Evolutionary conservation across 768 basidiomycete genomes (phyloP), one percentile per base, ranked within the genome.

Genomic region (Mycena metata): DNA sequence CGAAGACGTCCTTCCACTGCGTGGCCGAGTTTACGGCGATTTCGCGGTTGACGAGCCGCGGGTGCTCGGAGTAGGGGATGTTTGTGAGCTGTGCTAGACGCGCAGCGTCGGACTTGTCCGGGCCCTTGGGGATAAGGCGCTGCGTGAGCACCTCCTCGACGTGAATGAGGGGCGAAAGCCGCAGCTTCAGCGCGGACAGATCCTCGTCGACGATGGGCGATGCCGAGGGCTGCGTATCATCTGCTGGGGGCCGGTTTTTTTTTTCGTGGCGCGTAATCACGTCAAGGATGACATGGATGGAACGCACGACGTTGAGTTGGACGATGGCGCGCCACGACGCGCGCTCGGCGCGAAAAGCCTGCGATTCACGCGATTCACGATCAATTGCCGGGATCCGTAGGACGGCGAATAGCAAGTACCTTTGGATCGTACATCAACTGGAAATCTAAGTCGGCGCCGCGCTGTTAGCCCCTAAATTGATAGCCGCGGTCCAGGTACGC

Each of bases 241-340:
- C 54, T 52, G 73, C 69, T 43, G 47, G 39, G 24, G 58, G 23
- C 26, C 46, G 68, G 35, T 51, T 67, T 50, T 56, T 61, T 33
- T 56, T 61, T 33, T 80, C 77, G 15, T 77, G 77, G 42, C 78
- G 78, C 23, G 79, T 75, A 67, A 91, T 83, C 17, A 86, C 83
- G 58, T 90, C 86, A 60, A 90, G 82, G 72, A 92, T 90, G 51
- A 86, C 82, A 41, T 86, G 88, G 46, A 92, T 81, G 19, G 90
- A 91, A 41, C 88, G 89, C 43, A 91, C 90, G 49, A 92, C 80
- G 76, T 92, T 92, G 69, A 92, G 85, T 64, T 91, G 90, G 57
- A 92, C 88, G 67, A 92, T 86, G 47, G 85, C 82, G 66, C 88
- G 81, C 91, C 91, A 92, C 11, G 89, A 87, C 8, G 85, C 83